Conservation (phyloP, 495 filamentous ascomycete genomes). For the Penicillium pulvis region DNA sequence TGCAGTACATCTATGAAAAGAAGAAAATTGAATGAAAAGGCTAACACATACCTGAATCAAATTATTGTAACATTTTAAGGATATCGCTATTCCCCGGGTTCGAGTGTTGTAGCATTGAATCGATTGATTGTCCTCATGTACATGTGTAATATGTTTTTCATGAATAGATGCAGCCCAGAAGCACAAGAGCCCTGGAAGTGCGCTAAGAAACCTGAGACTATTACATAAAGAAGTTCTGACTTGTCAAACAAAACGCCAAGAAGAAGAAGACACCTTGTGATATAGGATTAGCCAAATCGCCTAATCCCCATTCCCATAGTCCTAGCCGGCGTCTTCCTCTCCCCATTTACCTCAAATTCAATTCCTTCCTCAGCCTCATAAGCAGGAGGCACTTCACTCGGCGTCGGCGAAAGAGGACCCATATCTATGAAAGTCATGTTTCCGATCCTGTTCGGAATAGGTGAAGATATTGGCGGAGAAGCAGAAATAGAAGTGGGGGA, state of each 20-base stretch:
- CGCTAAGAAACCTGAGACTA: too few species aligned
- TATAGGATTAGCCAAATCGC: background rate
- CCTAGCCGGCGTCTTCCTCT: constrained; percentile 19
- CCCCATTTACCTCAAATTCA: background rate
- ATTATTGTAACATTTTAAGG: too few species aligned
- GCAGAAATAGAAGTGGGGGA: background rate
- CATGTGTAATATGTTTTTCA: too few species aligned
- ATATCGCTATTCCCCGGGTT: too few species aligned
- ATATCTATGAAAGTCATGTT: background rate
- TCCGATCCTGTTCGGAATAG: background rate
- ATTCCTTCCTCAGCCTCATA: constrained; percentile 14
- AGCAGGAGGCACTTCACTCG: constrained; percentile 19
- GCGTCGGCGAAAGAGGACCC: background rate
- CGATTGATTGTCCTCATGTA: too few species aligned
- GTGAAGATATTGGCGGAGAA: background rate
- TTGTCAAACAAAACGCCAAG: background rate
- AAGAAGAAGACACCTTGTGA: background rate
- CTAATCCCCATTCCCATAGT: constrained; percentile 6
- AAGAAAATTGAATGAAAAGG: too few species aligned
- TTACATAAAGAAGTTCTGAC: too few species aligned
- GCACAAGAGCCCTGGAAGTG: too few species aligned
- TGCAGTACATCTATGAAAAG: too few species aligned
- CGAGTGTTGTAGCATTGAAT: too few species aligned
- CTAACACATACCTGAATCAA: too few species aligned
- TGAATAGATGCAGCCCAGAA: too few species aligned